Evolutionary conservation across 2,329 filamentous ascomycete species (phyloP).

Genomic region (Talaromyces sp.): DNA sequence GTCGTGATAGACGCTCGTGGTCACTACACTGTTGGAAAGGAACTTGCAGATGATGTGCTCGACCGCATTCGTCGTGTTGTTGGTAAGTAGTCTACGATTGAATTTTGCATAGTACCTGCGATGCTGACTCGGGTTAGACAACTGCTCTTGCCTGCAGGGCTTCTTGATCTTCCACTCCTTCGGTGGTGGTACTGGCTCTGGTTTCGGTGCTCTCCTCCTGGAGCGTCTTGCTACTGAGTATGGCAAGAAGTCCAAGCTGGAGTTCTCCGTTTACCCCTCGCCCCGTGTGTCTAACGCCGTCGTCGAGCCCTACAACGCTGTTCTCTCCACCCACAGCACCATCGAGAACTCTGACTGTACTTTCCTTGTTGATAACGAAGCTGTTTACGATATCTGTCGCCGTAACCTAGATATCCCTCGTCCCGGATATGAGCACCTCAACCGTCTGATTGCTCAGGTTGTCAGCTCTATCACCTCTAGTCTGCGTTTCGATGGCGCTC

Average conservation of each 20-base stretch:
- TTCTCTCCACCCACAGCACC: slow-evolving; percentile 59
- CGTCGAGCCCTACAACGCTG: slow-evolving; percentile 69
- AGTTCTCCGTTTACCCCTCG: slow-evolving; percentile 68
- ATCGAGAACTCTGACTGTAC: slow-evolving; percentile 70
- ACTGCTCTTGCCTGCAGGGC: slow-evolving; percentile 67
- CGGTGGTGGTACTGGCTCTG: slow-evolving; percentile 68
- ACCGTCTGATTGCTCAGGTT: slow-evolving; percentile 68
- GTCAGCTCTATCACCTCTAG: slow-evolving; percentile 69
- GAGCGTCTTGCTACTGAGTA: slow-evolving; percentile 67
- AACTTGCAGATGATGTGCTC: slow-evolving; percentile 65
- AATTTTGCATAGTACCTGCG: slow-evolving; percentile 13
- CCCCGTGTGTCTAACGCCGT: slow-evolving; percentile 67
- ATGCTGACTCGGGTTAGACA: slow-evolving; percentile 50
- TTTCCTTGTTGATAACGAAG: slow-evolving; percentile 70
- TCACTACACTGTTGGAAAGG: slow-evolving; percentile 71
- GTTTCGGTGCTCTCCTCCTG: slow-evolving; percentile 66
- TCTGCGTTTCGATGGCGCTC: slow-evolving; percentile 65
- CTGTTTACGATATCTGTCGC: slow-evolving; percentile 69
- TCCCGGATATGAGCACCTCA: slow-evolving; percentile 66
- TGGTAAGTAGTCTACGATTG: slow-evolving; percentile 48
- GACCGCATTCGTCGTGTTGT: slow-evolving; percentile 67
- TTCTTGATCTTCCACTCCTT: slow-evolving; percentile 72
- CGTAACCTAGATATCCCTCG: slow-evolving; percentile 67
- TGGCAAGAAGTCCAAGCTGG: slow-evolving; percentile 69
- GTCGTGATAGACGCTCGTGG: slow-evolving; percentile 61